Percentiles rank a stretch among this genome's conserved stretches.
phyloP scores from a whole-genome alignment of 306 rosid genomes.

The Dalbergia cultrata region DNA sequence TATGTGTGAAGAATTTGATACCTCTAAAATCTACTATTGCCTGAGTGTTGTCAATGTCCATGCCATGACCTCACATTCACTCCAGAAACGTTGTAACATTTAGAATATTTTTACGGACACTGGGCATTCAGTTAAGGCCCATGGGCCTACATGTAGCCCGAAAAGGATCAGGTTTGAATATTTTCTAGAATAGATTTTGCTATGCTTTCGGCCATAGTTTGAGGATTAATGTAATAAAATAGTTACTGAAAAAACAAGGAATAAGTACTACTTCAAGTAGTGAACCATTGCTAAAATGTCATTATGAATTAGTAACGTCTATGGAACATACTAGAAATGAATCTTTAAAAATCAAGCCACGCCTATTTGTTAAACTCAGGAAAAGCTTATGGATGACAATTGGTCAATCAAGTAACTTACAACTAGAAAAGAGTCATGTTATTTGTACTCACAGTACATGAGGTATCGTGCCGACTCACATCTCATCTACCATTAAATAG shows the following conservation, averaged over 20 bases:
- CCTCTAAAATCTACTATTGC: background rate
- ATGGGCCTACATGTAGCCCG: background rate
- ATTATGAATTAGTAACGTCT: background rate
- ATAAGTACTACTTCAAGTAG: background rate
- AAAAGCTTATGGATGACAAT: background rate
- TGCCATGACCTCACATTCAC: background rate
- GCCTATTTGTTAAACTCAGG: background rate
- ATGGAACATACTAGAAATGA: background rate
- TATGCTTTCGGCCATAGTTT: too few relatives aligned
- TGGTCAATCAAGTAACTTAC: too few relatives aligned
- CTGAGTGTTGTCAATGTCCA: background rate
- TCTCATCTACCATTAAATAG: too few relatives aligned
- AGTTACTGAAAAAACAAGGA: background rate
- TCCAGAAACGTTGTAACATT: background rate
- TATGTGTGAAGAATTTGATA: background rate
- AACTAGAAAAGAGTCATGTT: too few relatives aligned
- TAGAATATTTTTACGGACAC: background rate
- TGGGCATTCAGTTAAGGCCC: background rate
- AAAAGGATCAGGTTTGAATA: background rate
- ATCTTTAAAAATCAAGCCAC: background rate
- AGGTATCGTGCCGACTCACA: too few relatives aligned
- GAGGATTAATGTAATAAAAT: background rate
- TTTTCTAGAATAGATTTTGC: background rate
- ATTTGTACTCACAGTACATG: too few relatives aligned
- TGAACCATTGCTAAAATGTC: background rate